Base-by-base conservation (phyloP, 169 alveolate genomes). In the Plasmodium berghei region DNA sequence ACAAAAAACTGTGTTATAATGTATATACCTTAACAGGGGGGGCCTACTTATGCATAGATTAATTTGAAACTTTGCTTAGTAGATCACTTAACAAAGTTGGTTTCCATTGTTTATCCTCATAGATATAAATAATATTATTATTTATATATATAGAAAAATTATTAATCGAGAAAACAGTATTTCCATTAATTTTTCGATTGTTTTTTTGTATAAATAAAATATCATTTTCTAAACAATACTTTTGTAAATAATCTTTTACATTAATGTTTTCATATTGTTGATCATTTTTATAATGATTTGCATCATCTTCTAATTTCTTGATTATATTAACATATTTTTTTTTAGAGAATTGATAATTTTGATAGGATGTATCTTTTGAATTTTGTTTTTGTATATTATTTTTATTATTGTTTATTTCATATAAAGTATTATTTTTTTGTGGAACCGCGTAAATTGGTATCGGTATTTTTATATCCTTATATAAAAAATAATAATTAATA, bases 171-270 rank as follows among this genome's bases (percentile, higher is more conserved):
- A 52, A 77, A 20, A 77, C 77, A 9, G 48, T 18, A 77, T 77
- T 63, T 46, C 89, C 89, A 70, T 77, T 77, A 14, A 77, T 64
- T 77, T 77, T 77, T 18, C 89, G 89, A 12, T 77, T 75, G 66
- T 64, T 46, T 48, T 77, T 77, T 77, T 77, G 89, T 24, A 77
- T 18, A 58, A 77, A 77, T 64, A 77, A 26, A 56, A 77, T 77
- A 49, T 52, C 75, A 64, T 77, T 77, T 64, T 77, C 62, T 64
- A 77, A 22, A 59, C 89, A 77, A 52, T 77, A 77, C 3, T 18
- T 64, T 66, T 77, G 70, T 54, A 77, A 34, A 64, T 77, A 77
- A 63, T 42, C 49, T 56, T 64, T 77, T 77, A 66, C 77, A 46
- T 77, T 77, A 16, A 77, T 77, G 58, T 62, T 66, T 77, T 77